These are phyloP conservation scores for Didymella arachidicola DNA, from an alignment of 2,329 filamentous ascomycete species.

Conservation along the genomic window DNA sequence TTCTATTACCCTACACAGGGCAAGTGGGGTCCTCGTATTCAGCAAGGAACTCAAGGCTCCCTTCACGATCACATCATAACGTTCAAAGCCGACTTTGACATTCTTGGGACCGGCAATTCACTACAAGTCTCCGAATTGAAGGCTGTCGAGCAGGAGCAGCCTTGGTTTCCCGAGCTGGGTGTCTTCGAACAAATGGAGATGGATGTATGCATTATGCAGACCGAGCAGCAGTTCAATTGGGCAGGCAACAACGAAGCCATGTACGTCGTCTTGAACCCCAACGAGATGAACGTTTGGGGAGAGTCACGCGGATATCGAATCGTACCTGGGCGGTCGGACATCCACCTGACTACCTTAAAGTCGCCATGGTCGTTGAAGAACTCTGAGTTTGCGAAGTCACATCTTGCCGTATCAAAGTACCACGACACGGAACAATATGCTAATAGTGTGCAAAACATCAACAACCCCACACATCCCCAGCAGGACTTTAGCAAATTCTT, in stretches of 20 bases:
- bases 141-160: conserved; percentile 31
- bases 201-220: conserved; percentile 43
- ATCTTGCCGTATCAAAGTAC: conserved; percentile 52
- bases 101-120: conserved; percentile 45
- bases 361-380: conserved; percentile 50
- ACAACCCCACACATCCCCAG: conserved; percentile 46
- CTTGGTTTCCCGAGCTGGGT: conserved; percentile 48
- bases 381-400: conserved; percentile 48
- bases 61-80: conserved; percentile 50
- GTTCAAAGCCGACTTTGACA: conserved; percentile 54
- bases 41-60: conserved; percentile 47
- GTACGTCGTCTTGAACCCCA: conserved; percentile 62
- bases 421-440: conserved; percentile 56
- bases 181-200: conserved; percentile 43
- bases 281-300: conserved; percentile 59
- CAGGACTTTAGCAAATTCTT: conserved; percentile 62
- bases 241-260: conserved; percentile 55
- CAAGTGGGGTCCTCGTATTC: conserved; percentile 51
- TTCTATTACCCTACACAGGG: conserved; percentile 45
- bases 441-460: conserved; percentile 49
- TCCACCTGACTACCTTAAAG: conserved; percentile 46
- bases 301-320: conserved; percentile 62
- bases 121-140: conserved; percentile 44
- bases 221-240: conserved; percentile 61
- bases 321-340: conserved; percentile 30